Evolutionary conservation across 495 filamentous ascomycete genomes (phyloP), one percentile per base, ranked within the genome.

Genomic region (Penicillium pancosmium): DNA sequence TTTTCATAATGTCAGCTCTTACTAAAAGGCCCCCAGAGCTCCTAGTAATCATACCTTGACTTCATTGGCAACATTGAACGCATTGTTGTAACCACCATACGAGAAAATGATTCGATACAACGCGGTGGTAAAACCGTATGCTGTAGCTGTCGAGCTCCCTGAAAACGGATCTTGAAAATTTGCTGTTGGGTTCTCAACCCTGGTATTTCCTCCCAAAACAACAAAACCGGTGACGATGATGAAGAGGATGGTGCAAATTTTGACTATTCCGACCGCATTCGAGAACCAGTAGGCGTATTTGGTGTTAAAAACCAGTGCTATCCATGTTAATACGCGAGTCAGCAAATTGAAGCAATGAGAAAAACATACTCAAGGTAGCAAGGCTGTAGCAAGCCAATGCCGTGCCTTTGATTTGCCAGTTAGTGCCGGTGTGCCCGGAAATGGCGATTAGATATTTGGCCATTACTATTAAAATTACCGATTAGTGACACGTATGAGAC

Each of bases 11-110:
- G 27, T 31, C 8, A 31, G 27, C 27, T 31, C 4, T 9, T 31
- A 4, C 27, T 9, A 8, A 31, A 31, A 6, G 8, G 27, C 6
- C 27, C 1, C 27, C 1, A 31, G 8, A 31, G 1, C 5, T 31
- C 4, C 27, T 7, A 31, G 27, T 9, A 0, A 31, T 9, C 54
- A 36, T 55, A 48, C 78, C 73, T 79, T 82, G 50, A 84, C 75
- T 64, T 86, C 83, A 55, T 83, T 83, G 44, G 82, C 79, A 31
- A 86, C 72, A 48, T 82, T 81, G 65, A 84, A 84, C 9, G 83
- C 80, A 56, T 84, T 84, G 6, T 63, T 61, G 47, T 78, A 86
- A 1, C 83, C 82, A 1, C 70, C 64, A 54, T 84, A 86, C 0
- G 82, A 73, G 52, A 84, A 84, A 16, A 82, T 74, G 46, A 86